Evolutionary conservation across 768 basidiomycete species (phyloP), one percentile per base, ranked within the genome.

Genomic region (Boletus sensibilis): DNA sequence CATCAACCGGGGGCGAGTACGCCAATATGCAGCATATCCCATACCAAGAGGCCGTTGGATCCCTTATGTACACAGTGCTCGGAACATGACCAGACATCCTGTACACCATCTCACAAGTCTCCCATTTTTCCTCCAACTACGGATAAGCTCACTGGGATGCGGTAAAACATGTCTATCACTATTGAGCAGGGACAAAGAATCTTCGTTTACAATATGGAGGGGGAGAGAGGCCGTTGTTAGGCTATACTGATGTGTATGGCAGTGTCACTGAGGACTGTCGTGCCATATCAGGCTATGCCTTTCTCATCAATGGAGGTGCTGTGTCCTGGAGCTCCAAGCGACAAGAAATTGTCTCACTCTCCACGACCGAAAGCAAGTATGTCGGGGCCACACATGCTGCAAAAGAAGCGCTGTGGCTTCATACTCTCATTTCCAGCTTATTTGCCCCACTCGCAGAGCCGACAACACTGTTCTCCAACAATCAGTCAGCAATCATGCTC

Each of bases 361-460:
- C 76, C 2, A 75, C 68, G 1, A 71, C 72, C 7, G 72, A 77
- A 54, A 66, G n/a, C n/a, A n/a, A 78, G 57, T 76, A 75, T 53
- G 49, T 50, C 5, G 12, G 18, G 0, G 8, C 37, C 3, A 50
- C 25, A 60, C 70, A 77, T 50, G 64, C 72, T 14, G 29, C 60
- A 7, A 69, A 73, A 45, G 71, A 76, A 46, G 49, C 50, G 2
- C 38, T 64, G 2, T 68, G 67, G 64, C n/a, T n/a, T n/a, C n/a
- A n/a, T n/a, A n/a, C 37, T 64, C 13, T 29, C 4, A 29, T n/a
- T n/a, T n/a, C n/a, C n/a, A n/a, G n/a, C n/a, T n/a, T n/a, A 29
- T 29, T 29, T 8, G 8, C 29, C 29, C 29, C 29, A 29, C 29
- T 29, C 8, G 29, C 3, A 29, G 29, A 29, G 29, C 29, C 29